Base-by-base conservation (phyloP, 345 rosid species). In the Acer saccharum region DNA sequence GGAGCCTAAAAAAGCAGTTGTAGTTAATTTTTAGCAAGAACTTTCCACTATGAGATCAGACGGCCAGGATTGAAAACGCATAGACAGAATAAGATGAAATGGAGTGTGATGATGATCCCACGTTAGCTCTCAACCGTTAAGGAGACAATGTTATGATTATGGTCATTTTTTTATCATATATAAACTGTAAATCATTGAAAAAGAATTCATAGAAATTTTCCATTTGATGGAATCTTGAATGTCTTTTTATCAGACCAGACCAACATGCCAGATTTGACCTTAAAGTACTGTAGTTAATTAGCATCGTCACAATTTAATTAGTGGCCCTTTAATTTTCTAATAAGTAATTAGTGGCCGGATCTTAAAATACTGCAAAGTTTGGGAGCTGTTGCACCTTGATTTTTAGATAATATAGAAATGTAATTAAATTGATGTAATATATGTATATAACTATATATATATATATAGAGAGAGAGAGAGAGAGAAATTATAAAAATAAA, bases 91-190 rank as follows among this genome's bases (percentile, higher is more conserved):
- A 8, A 46, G 12, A 65, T 12, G 50, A 65, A 17, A 17, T 13
- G 78, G 63, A 52, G 63, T 18, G 71, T n/a, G 52, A 52, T 75
- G 64, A 75, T 75, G 54, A 75, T 20, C 70, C 46, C 77, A 74
- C 60, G 11, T 29, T 32, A 12, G 32, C 18, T 18, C n/a, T 50
- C 4, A 65, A 50, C 62, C 46, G 77, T 64, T 65, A 29, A 46
- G 71, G 70, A 13, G 71, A 74, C 77, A 74, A 10, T 1, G 62
- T 12, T 13, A 74, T 74, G 50, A 74, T 65, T 65, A 29, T 6
- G 69, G 27, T 65, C 69, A 64, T 39, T 72, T 69, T 73, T 14
- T 4, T 16, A 60, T 44, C 29, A 72, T 52, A 14, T 14, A 63
- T 63, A 27, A 60, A 57, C 2, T 39, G 61, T 18, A 39, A 60